Evolutionary conservation across 768 basidiomycete genomes (phyloP).

Genomic region (Piloderma croceum): DNA sequence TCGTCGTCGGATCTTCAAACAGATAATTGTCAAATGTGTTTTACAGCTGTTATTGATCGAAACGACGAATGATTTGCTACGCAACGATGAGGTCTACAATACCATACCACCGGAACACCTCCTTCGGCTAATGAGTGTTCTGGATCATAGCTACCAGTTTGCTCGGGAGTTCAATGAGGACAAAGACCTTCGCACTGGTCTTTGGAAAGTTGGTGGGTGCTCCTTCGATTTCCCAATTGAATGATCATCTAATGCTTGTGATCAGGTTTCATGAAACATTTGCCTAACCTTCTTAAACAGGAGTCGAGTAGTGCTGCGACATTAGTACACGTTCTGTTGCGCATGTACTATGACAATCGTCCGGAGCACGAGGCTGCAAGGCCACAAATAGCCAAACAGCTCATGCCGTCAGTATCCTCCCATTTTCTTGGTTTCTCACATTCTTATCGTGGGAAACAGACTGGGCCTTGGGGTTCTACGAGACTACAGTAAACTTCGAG

Average conservation of each 20-base stretch:
- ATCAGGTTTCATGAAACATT: constrained; percentile 97
- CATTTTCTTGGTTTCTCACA: constrained; percentile 1
- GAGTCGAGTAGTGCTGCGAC: constrained; percentile 97
- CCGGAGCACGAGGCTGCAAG: constrained; percentile 80
- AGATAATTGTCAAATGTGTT: constrained; percentile 99
- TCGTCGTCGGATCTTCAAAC: constrained; percentile 87
- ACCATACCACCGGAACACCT: constrained; percentile 94
- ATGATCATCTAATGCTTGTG: background rate
- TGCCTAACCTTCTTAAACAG: constrained; percentile 95
- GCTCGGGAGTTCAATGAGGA: constrained; percentile 97
- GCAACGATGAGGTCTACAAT: constrained; percentile 85
- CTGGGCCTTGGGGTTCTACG: constrained; percentile 82
- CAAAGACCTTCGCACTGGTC: constrained; percentile 89
- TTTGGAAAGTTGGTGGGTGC: constrained; percentile 98
- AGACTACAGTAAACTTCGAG: constrained; percentile 84
- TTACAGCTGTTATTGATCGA: constrained; percentile 94
- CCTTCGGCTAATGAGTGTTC: constrained; percentile 87
- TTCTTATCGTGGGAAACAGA: constrained; percentile 35
- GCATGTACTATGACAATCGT: constrained; percentile 93
- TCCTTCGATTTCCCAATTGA: background rate
- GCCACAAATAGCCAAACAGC: constrained; percentile 69
- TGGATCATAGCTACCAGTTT: constrained; percentile 97
- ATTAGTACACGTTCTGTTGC: constrained; percentile 82
- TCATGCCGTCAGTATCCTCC: constrained; percentile 54
- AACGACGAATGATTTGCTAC: constrained; percentile 91